Evolutionary conservation across 2,329 filamentous ascomycete genomes (phyloP), one percentile per base, ranked within the genome.

Genomic region (Anthostomella pinea): DNA sequence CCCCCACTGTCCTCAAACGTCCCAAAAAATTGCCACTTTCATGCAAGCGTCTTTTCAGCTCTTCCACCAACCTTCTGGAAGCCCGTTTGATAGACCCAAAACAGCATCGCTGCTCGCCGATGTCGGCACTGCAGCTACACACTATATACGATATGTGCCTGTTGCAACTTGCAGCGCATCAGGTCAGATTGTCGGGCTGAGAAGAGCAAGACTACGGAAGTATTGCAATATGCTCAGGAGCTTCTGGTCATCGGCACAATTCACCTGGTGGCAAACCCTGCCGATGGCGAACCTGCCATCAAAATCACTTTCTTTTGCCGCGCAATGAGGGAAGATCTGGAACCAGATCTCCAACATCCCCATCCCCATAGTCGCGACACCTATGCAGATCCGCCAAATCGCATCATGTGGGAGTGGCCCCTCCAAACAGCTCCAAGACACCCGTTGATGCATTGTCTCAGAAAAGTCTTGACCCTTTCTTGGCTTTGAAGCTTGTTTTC

Each of bases 41-140:
- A 26, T 26, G 24, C 24, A 26, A 26, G 24, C 24, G 15, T 26
- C 24, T 26, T 26, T 14, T 26, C n/a, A n/a, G n/a, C n/a, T n/a
- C n/a, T n/a, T n/a, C n/a, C n/a, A 13, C 24, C 24, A 14, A 11
- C 24, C 15, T 26, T 26, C 24, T 26, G 24, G 24, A 26, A 26
- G 24, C 24, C 24, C n/a, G n/a, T n/a, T 26, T 26, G 24, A 10
- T 26, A 10, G 6, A 14, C 24, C n/a, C n/a, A n/a, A n/a, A n/a
- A n/a, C n/a, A n/a, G 21, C 21, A 23, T 11, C 24, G n/a, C n/a
- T 11, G n/a, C 24, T 26, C 15, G 15, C 24, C 24, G 24, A 14
- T n/a, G 15, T 7, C 6, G 11, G 6, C 24, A 6, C 24, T 11
- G 24, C 24, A 6, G n/a, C 24, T n/a, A 13, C 6, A 10, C 11